Conservation (phyloP, 2,329 filamentous ascomycete genomes). For the Xylaria sp. region DNA sequence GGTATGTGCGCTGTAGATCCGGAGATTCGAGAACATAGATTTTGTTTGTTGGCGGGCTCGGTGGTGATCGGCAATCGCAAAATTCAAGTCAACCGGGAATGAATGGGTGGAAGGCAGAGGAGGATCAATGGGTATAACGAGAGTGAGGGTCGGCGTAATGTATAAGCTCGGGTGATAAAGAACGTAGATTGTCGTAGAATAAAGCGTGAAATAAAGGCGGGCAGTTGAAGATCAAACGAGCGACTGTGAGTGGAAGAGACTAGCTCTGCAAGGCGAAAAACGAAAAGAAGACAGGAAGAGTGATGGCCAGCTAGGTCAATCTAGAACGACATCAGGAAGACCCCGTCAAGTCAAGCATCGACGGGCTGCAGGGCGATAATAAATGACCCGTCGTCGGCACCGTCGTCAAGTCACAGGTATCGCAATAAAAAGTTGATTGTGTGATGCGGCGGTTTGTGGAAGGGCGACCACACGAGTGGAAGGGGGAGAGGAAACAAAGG, state of each 20-base stretch:
- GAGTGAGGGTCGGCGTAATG: constrained; percentile 1
- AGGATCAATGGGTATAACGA: background rate
- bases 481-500: constrained; percentile 14
- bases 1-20: constrained; percentile 22
- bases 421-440: constrained; percentile 7
- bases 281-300: constrained; percentile 24
- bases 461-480: constrained; percentile 13
- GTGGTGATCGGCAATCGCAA: background rate
- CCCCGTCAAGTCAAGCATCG: constrained; percentile 18
- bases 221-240: constrained; percentile 35
- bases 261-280: constrained; percentile 37
- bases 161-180: background rate
- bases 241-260: constrained; percentile 38
- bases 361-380: constrained; percentile 8
- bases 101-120: background rate
- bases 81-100: constrained; percentile 9
- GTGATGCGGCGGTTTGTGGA: constrained; percentile 17
- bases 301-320: constrained; percentile 25
- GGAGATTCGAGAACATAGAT: constrained; percentile 8
- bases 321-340: constrained; percentile 27
- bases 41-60: background rate
- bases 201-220: constrained; percentile 13
- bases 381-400: constrained; percentile 9
- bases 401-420: constrained; percentile 6
- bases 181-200: constrained; percentile 3